Evolutionary conservation across 1,284 basidiomycete genomes (phyloP).

Genomic region (Rhodotorula sp.): DNA sequence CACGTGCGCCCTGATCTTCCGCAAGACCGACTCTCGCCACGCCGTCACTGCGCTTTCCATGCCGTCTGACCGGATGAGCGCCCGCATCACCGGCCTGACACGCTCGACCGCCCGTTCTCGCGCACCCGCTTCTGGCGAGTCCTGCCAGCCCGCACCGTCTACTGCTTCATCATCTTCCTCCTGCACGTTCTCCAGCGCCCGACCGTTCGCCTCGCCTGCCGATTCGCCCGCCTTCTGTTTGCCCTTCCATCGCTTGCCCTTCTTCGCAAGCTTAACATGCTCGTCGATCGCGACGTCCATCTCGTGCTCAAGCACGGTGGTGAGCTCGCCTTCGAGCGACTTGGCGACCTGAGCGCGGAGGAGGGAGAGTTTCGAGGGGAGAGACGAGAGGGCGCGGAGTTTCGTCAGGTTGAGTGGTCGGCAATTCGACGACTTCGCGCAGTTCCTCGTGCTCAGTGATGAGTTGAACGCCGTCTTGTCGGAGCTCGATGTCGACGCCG

Average conservation of each 20-base stretch:
- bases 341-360: conserved; percentile 60
- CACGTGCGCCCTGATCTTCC: conserved; percentile 64
- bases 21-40: conserved; percentile 74
- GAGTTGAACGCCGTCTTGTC: neutral
- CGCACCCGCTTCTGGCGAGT: neutral
- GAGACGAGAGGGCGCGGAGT: conserved; percentile 29
- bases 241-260: conserved; percentile 7
- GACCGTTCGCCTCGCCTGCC: neutral
- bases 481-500: conserved; percentile 47
- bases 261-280: neutral
- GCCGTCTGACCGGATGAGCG: conserved; percentile 70
- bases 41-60: conserved; percentile 65
- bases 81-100: conserved; percentile 64
- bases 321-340: conserved; percentile 74
- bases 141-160: neutral
- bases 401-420: conserved; percentile 39
- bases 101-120: conserved; percentile 45
- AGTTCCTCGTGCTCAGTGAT: neutral
- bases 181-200: neutral
- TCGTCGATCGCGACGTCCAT: conserved; percentile 51
- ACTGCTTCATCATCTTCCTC: conserved; percentile 43
- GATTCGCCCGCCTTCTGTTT: neutral
- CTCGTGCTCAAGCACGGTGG: conserved; percentile 66
- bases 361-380: conserved; percentile 36
- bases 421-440: no score